A percentile compares a stretch with the other conserved stretches of the same genome.
These are phyloP conservation scores for Raphidocelis subcapitata DNA, from an alignment of 139 green algal species.

Conservation along the genomic window DNA sequence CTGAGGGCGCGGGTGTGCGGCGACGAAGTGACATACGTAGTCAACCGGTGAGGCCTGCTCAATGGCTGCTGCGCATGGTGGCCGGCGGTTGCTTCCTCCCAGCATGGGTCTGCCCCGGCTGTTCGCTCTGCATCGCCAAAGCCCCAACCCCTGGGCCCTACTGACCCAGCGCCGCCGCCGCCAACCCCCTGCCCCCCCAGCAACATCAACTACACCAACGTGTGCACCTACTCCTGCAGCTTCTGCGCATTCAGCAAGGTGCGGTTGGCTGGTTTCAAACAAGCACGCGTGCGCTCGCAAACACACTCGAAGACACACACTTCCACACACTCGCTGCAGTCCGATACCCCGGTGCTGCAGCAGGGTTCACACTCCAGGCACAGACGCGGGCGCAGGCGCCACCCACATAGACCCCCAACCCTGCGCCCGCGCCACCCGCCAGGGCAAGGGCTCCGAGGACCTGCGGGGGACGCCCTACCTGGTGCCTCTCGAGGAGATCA, in stretches of 20 bases:
- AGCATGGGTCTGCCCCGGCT: too few relatives aligned
- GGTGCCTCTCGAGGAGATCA: slow-evolving; percentile 70
- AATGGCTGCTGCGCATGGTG: background rate
- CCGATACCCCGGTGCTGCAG: background rate
- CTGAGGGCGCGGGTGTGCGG: slow-evolving; percentile 59
- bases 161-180: too few relatives aligned
- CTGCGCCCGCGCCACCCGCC: background rate
- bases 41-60: slow-evolving; percentile 37
- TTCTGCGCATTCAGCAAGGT: slow-evolving; percentile 86
- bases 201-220: slow-evolving; percentile 96
- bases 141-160: too few relatives aligned
- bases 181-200: slow-evolving; percentile 28
- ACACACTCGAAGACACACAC: too few relatives aligned
- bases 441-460: slow-evolving; percentile 44
- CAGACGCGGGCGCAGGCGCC: too few relatives aligned
- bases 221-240: slow-evolving; percentile 65
- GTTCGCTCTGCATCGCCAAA: too few relatives aligned
- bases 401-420: too few relatives aligned
- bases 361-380: background rate
- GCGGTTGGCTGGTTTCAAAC: slow-evolving; percentile 23
- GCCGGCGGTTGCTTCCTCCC: too few relatives aligned
- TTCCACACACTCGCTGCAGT: background rate
- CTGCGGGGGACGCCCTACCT: slow-evolving; percentile 78
- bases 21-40: slow-evolving; percentile 70
- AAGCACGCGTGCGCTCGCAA: background rate